Percentiles rank a stretch among this genome's conserved stretches.
Evolutionary conservation across 257 asterid genomes (phyloP).

Genomic region (Nicotiana tomentosiformis): DNA sequence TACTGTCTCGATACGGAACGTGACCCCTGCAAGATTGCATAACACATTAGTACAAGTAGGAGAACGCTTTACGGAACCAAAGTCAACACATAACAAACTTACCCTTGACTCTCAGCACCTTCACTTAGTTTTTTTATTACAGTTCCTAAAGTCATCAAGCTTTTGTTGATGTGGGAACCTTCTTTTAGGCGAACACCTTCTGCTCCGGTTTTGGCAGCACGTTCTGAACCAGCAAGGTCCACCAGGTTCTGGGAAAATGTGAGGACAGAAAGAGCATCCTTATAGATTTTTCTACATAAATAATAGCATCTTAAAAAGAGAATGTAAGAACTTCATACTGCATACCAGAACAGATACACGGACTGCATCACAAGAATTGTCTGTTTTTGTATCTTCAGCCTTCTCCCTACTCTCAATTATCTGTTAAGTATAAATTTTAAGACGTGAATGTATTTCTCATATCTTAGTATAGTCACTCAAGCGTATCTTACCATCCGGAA

Average conservation of each 20-base stretch:
- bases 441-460: background rate
- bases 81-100: conserved; percentile 26
- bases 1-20: conserved; percentile 98
- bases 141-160: conserved; percentile 91
- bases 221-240: conserved; percentile 99
- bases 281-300: background rate
- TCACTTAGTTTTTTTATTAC: conserved; percentile 98
- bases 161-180: conserved; percentile 96
- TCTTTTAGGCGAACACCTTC: conserved; percentile 98
- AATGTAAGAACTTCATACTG: conserved; percentile 14
- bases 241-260: conserved; percentile 69
- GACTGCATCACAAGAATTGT: conserved; percentile 87
- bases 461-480: conserved; percentile 5
- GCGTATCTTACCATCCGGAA: conserved; percentile 78
- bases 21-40: conserved; percentile 70
- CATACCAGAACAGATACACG: conserved; percentile 97
- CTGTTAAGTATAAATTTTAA: conserved; percentile 27
- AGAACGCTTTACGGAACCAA: background rate
- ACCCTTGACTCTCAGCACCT: conserved; percentile 99
- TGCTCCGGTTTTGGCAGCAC: conserved; percentile 99
- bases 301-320: conserved; percentile 3
- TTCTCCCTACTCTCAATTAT: conserved; percentile 93
- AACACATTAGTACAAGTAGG: conserved; percentile 11
- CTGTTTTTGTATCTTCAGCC: conserved; percentile 48
- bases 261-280: conserved; percentile 10